These are phyloP conservation scores for Tricladium varicosporioides DNA, from an alignment of 2,329 filamentous ascomycete genomes.

Conservation along the genomic window DNA sequence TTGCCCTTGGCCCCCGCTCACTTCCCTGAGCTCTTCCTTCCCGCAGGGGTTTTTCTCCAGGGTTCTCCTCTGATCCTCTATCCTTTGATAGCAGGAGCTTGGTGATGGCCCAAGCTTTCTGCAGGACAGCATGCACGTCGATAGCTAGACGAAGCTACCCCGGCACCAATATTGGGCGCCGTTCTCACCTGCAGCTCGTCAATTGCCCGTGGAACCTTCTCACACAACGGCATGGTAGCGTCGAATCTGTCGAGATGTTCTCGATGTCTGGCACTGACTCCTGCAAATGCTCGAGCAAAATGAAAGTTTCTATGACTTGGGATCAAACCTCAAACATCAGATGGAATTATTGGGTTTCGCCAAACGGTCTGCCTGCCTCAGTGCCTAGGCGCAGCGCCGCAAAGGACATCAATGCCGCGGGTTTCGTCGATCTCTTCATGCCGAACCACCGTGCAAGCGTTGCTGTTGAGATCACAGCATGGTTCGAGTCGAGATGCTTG, in stretches of 20 bases:
- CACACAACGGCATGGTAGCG: neutral
- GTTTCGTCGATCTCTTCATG: constrained; percentile 14
- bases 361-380: constrained; percentile 7
- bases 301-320: neutral
- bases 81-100: neutral
- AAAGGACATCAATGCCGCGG: constrained; percentile 6
- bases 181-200: constrained; percentile 1
- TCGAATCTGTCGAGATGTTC: neutral
- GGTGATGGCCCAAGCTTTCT: constrained; percentile 19
- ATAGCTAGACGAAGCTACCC: constrained; percentile 15
- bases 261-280: neutral
- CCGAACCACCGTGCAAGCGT: constrained; percentile 6
- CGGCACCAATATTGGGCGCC: constrained; percentile 1
- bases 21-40: constrained; percentile 3
- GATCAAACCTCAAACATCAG: neutral
- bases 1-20: neutral
- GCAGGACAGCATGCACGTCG: constrained; percentile 17
- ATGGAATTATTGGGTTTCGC: neutral
- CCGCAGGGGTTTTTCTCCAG: constrained; percentile 1
- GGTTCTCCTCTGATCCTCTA: neutral
- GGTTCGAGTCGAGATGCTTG: neutral
- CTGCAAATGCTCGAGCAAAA: neutral
- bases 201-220: constrained; percentile 9
- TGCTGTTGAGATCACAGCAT: neutral
- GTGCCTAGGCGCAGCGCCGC: constrained; percentile 8